Conservation (phyloP, 192 early-diverging fungal species). For the Globomyces pollinis-pini region DNA sequence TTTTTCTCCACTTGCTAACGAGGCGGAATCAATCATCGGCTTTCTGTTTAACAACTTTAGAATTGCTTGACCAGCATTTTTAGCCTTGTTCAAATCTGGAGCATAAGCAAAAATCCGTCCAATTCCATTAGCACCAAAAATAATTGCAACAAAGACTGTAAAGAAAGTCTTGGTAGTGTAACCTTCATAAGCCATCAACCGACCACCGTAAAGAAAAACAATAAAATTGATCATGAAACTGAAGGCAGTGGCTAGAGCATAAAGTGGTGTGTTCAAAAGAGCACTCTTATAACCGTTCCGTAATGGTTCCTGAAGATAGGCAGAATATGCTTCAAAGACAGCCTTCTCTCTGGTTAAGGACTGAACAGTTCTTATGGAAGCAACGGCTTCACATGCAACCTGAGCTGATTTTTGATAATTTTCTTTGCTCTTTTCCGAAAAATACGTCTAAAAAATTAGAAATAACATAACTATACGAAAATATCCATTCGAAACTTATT, state of each 20-base stretch:
- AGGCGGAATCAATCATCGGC: conserved; percentile 44
- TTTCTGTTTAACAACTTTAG: conserved; percentile 29
- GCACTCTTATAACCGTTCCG: conserved; percentile 54
- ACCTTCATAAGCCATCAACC: conserved; percentile 26
- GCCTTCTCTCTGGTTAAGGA: conserved; percentile 64
- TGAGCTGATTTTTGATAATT: conserved; percentile 74
- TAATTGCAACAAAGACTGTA: conserved; percentile 40
- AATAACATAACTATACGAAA: conserved; percentile 37
- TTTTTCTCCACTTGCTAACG: conserved; percentile 26
- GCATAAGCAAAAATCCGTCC: conserved; percentile 35
- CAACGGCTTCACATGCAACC: conserved; percentile 76
- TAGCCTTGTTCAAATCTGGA: conserved; percentile 42
- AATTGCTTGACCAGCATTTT: conserved; percentile 30
- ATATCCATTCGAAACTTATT: conserved; percentile 8
- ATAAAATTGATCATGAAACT: conserved; percentile 68
- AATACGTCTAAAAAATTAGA: too few species aligned
- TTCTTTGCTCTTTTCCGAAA: conserved; percentile 49
- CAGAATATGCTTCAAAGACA: conserved; percentile 59
- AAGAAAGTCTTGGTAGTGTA: conserved; percentile 37
- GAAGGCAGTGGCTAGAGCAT: conserved; percentile 68
- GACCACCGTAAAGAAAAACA: conserved; percentile 34
- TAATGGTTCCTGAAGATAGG: conserved; percentile 60
- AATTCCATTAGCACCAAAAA: conserved; percentile 36
- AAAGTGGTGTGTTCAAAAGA: conserved; percentile 56
- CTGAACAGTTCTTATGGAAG: conserved; percentile 79